Evolutionary conservation across 306 rosid genomes (phyloP).

Genomic region (Dicorynia guianensis): DNA sequence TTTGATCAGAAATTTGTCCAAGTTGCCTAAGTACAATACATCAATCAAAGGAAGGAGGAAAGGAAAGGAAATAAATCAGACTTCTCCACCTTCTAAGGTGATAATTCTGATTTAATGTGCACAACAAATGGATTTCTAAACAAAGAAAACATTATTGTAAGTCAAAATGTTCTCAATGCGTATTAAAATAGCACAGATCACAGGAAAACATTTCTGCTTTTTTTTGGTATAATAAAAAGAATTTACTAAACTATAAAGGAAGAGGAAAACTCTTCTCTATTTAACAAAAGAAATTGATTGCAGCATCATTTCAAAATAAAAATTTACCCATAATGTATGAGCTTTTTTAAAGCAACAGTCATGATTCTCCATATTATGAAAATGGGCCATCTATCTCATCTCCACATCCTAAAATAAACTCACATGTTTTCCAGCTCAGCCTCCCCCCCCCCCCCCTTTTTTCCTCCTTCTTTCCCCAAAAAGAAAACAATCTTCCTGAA

Average conservation of each 20-base stretch:
- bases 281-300: not conserved
- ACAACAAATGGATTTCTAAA: slow-evolving; percentile 10
- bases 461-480: too few relatives aligned
- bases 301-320: slow-evolving; percentile 15
- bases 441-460: too few relatives aligned
- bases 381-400: too few relatives aligned
- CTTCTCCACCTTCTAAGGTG: slow-evolving; percentile 22
- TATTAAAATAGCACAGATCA: slow-evolving; percentile 5
- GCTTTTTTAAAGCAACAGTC: slow-evolving; percentile 30
- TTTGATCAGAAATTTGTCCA: slow-evolving; percentile 18
- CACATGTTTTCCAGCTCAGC: too few relatives aligned
- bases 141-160: not conserved
- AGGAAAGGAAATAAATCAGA: slow-evolving; percentile 25
- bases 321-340: slow-evolving; percentile 20
- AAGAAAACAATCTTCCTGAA: too few relatives aligned
- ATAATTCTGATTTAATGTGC: slow-evolving; percentile 16
- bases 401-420: too few relatives aligned
- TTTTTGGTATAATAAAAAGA: not conserved
- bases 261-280: not conserved
- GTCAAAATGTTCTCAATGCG: slow-evolving; percentile 22
- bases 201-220: not conserved
- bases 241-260: not conserved
- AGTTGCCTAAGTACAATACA: slow-evolving; percentile 17
- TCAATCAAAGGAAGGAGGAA: not conserved
- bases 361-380: slow-evolving; percentile 16